Conservation (phyloP, 2,329 filamentous ascomycete genomes). For the Talaromyces funiculosus region DNA sequence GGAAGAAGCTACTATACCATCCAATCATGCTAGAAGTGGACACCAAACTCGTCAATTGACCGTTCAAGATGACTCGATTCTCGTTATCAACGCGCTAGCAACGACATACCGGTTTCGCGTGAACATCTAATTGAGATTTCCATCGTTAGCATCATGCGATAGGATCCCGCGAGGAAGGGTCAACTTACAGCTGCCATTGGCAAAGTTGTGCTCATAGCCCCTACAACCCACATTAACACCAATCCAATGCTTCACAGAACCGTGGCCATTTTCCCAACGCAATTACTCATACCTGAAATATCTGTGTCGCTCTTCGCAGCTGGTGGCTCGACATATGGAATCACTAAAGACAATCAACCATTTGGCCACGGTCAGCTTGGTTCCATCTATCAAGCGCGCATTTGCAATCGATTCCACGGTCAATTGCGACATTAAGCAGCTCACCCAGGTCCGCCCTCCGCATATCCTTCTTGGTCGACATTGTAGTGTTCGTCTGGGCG, state of each 20-base stretch:
- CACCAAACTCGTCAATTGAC: neutral
- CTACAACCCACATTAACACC: slow-evolving; percentile 26
- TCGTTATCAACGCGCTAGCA: neutral
- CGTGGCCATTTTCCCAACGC: neutral
- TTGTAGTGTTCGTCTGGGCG: slow-evolving; percentile 30
- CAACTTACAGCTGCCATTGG: slow-evolving; percentile 76
- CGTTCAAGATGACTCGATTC: neutral
- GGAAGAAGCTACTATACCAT: slow-evolving; percentile 44
- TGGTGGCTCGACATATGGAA: slow-evolving; percentile 76
- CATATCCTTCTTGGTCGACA: slow-evolving; percentile 72
- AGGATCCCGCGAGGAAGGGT: neutral
- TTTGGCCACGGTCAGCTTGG: slow-evolving; percentile 15
- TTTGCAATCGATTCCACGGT: neutral
- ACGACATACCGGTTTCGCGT: slow-evolving; percentile 70
- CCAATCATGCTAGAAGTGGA: slow-evolving; percentile 53
- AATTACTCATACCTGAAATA: slow-evolving; percentile 60
- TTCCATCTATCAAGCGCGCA: neutral
- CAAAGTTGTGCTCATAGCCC: slow-evolving; percentile 67
- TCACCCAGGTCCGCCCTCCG: slow-evolving; percentile 66
- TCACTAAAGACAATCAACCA: slow-evolving; percentile 52
- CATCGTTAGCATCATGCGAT: slow-evolving; percentile 17
- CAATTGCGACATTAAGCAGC: slow-evolving; percentile 22
- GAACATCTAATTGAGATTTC: slow-evolving; percentile 61
- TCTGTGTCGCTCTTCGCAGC: slow-evolving; percentile 60
- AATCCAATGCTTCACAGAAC: neutral